Conservation (phyloP, 257 asterid species). For the Jacaranda mimosifolia region DNA sequence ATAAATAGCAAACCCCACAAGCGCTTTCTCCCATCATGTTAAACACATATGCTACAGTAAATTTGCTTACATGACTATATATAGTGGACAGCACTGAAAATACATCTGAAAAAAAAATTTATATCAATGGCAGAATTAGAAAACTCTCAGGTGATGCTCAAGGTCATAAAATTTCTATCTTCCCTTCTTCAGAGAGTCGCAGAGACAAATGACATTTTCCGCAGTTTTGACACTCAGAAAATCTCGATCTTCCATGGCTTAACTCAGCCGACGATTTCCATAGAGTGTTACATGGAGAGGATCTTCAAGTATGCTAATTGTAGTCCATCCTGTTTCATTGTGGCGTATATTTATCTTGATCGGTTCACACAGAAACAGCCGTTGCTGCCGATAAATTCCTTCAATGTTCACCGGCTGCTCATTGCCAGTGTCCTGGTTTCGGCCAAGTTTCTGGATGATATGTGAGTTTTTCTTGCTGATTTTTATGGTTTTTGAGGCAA, state of each 20-base stretch:
- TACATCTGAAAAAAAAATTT: background rate
- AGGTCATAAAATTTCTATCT: constrained; percentile 49
- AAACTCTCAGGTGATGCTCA: constrained; percentile 46
- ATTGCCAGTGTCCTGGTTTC: constrained; percentile 73
- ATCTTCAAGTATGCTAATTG: constrained; percentile 80
- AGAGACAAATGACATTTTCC: constrained; percentile 49
- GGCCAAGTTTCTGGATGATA: constrained; percentile 84
- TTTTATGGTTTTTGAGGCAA: background rate
- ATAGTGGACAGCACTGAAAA: background rate
- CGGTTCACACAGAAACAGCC: constrained; percentile 70
- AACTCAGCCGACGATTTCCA: constrained; percentile 59
- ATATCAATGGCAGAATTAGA: constrained; percentile 58
- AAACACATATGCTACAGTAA: constrained; percentile 1
- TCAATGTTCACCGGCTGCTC: constrained; percentile 77
- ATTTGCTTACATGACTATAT: background rate
- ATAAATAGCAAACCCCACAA: constrained; percentile 28
- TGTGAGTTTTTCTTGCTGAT: constrained; percentile 50
- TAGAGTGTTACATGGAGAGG: constrained; percentile 65
- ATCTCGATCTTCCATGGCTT: constrained; percentile 64
- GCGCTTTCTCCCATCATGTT: constrained; percentile 22
- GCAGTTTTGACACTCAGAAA: constrained; percentile 29
- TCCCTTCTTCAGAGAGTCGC: constrained; percentile 55
- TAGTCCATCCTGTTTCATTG: constrained; percentile 67
- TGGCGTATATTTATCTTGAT: constrained; percentile 77
- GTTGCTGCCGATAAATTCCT: constrained; percentile 58